Evolutionary conservation across 345 rosid genomes (phyloP).

Genomic region (Arabidopsis arenosa): DNA sequence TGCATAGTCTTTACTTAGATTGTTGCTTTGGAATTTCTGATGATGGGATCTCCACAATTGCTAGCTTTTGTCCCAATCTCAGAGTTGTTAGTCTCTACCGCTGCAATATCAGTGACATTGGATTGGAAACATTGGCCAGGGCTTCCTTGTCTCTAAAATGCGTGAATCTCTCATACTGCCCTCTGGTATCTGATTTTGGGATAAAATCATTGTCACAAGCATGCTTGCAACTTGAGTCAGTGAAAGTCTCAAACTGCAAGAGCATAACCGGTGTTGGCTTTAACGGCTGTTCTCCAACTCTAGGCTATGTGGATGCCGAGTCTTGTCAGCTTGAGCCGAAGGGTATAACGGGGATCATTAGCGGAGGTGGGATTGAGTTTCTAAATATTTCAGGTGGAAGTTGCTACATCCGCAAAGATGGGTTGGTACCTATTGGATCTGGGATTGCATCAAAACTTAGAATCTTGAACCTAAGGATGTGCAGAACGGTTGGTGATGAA

Average conservation of each 20-base stretch:
- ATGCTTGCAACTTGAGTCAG: slow-evolving; percentile 60
- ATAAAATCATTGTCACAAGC: slow-evolving; percentile 50
- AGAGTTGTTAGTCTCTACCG: slow-evolving; percentile 62
- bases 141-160: slow-evolving; percentile 52
- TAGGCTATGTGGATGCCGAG: slow-evolving; percentile 60
- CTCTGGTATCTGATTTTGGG: slow-evolving; percentile 59
- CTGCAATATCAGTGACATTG: slow-evolving; percentile 60
- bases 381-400: slow-evolving; percentile 52
- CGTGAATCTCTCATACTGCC: slow-evolving; percentile 66
- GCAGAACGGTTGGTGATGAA: slow-evolving; percentile 67
- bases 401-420: slow-evolving; percentile 41
- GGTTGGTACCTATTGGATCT: slow-evolving; percentile 55
- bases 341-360: slow-evolving; percentile 61
- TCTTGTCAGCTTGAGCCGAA: slow-evolving; percentile 60
- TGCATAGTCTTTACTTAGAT: slow-evolving; percentile 62
- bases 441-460: slow-evolving; percentile 61
- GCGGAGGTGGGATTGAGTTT: slow-evolving; percentile 74
- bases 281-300: slow-evolving; percentile 59
- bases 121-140: slow-evolving; percentile 58
- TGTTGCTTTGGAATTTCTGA: slow-evolving; percentile 72
- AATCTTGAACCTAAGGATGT: slow-evolving; percentile 64
- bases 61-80: slow-evolving; percentile 57
- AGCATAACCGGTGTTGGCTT: slow-evolving; percentile 62
- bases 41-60: slow-evolving; percentile 57
- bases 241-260: slow-evolving; percentile 61